Evolutionary conservation across 345 rosid species (phyloP).

Genomic region (Brassica nigra): DNA sequence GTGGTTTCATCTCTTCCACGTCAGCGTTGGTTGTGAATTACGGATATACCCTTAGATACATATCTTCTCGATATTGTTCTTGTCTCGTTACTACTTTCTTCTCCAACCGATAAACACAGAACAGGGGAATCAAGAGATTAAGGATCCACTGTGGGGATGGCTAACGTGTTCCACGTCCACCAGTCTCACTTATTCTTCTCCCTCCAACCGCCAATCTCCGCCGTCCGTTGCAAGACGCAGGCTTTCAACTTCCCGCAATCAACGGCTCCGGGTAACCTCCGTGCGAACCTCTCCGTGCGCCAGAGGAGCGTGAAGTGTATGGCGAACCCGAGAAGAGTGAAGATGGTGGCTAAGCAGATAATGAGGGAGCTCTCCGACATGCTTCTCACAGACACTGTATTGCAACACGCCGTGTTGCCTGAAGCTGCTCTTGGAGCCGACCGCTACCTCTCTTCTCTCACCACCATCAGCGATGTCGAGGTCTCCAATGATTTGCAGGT

Average conservation of each 20-base stretch:
- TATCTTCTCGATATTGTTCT: conserved; percentile 27
- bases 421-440: conserved; percentile 91
- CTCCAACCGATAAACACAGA: conserved; percentile 11
- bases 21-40: neutral
- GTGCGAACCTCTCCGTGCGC: conserved; percentile 26
- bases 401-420: conserved; percentile 82
- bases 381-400: conserved; percentile 79
- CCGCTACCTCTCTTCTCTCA: conserved; percentile 78
- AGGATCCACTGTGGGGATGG: conserved; percentile 43
- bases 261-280: conserved; percentile 37
- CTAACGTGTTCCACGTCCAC: conserved; percentile 35
- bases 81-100: conserved; percentile 7
- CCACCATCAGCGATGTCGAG: conserved; percentile 84
- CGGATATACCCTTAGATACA: conserved; percentile 2
- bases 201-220: conserved; percentile 28
- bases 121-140: neutral
- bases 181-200: conserved; percentile 29
- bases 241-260: conserved; percentile 38
- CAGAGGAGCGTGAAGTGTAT: conserved; percentile 56
- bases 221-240: conserved; percentile 35
- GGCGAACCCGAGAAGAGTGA: conserved; percentile 90
- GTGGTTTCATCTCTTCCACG: conserved; percentile 22
- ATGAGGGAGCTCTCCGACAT: conserved; percentile 87
- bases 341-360: conserved; percentile 90
- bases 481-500: conserved; percentile 88